A percentile compares a stretch with the other conserved stretches of the same genome.
Conservation (phyloP, 164 flowering plant genomes). For the Vitis vinifera region DNA sequence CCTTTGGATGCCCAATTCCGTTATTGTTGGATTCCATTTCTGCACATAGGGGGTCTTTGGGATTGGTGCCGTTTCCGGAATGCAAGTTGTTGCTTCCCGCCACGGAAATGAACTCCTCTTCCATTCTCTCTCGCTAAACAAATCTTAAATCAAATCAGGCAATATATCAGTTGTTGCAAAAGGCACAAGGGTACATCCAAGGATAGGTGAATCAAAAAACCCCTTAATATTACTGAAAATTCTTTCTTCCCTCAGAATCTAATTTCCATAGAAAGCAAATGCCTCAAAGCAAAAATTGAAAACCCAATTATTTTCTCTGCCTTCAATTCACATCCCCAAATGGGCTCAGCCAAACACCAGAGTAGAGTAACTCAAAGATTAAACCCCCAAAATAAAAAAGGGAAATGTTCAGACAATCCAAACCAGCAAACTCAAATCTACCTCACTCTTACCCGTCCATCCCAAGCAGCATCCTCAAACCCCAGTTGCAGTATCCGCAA, state of each 20-base stretch:
- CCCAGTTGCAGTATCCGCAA: conserved; percentile 4
- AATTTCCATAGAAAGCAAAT: conserved; percentile 5
- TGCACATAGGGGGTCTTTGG: conserved; percentile 27
- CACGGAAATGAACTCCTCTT: conserved; percentile 22
- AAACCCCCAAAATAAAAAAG: background rate
- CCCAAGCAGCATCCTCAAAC: background rate
- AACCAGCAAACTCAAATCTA: background rate
- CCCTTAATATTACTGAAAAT: background rate
- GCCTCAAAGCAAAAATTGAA: background rate
- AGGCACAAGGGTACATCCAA: background rate
- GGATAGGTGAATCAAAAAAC: background rate
- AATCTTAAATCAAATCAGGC: background rate
- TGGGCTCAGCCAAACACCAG: background rate
- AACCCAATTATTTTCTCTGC: background rate
- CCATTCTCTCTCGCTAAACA: conserved; percentile 27
- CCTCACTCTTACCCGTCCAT: background rate
- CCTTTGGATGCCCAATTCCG: conserved; percentile 20
- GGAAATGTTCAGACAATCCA: background rate
- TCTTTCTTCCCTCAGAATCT: conserved; percentile 1
- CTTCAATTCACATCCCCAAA: background rate
- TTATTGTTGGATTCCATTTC: conserved; percentile 54
- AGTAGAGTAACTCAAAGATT: background rate
- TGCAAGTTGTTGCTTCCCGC: conserved; percentile 15
- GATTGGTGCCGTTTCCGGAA: conserved; percentile 21
- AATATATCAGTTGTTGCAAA: conserved; percentile 3